A percentile compares a stretch with the other conserved stretches of the same genome.
phyloP scores from a whole-genome alignment of 192 early-diverging fungal genomes.

The Podila horticola region DNA sequence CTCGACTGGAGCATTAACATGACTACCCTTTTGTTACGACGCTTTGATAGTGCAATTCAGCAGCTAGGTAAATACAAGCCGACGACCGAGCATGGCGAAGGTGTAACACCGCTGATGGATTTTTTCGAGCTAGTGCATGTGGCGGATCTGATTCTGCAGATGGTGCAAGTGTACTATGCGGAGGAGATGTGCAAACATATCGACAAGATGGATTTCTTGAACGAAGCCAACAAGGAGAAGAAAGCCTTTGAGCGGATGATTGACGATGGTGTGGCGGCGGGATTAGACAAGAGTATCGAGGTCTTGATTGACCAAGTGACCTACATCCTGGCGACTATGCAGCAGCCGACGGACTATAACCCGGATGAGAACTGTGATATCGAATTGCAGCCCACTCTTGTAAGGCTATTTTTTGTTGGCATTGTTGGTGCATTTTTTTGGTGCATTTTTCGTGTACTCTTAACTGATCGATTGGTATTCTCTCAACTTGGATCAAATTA shows the following conservation, averaged over 20 bases:
- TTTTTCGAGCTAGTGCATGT: constrained; percentile 97
- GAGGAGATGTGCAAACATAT: constrained; percentile 87
- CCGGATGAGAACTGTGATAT: constrained; percentile 66
- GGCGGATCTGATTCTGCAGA: constrained; percentile 91
- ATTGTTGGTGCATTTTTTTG: not conserved
- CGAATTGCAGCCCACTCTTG: constrained; percentile 80
- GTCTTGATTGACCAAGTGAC: constrained; percentile 88
- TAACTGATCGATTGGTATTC: not conserved
- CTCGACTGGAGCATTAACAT: not conserved
- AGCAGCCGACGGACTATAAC: constrained; percentile 77
- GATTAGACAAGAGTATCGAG: constrained; percentile 93
- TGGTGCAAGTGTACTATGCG: constrained; percentile 93
- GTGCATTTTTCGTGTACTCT: not conserved
- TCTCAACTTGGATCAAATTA: constrained; percentile 16
- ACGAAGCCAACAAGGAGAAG: constrained; percentile 92
- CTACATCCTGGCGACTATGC: constrained; percentile 80
- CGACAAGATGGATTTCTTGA: constrained; percentile 92
- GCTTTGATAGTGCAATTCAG: constrained; percentile 54
- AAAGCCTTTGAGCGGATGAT: constrained; percentile 85
- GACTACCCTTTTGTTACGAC: not conserved
- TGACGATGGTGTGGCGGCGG: constrained; percentile 91
- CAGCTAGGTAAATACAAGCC: constrained; percentile 58
- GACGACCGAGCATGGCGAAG: constrained; percentile 50
- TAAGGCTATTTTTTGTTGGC: constrained; percentile 18
- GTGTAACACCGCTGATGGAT: constrained; percentile 73